Base-by-base conservation (phyloP, 2,329 filamentous ascomycete species). In the Triangularia setosa region DNA sequence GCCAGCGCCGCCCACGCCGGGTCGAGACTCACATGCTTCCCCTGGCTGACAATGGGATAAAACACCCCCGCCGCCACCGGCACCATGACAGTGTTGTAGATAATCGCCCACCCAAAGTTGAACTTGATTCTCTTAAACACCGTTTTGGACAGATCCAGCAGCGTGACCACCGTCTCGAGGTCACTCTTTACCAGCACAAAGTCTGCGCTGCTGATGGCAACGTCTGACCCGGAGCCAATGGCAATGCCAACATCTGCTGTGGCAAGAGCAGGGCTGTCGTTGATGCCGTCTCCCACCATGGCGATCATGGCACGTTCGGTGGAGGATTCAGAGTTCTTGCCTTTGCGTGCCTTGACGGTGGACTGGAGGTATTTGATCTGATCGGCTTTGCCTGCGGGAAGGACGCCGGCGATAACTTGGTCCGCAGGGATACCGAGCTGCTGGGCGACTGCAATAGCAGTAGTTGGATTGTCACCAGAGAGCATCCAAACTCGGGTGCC, bases 271-370 rank as follows among this genome's bases (percentile, higher is more conserved):
- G 92, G 92, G 0, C 91, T 88, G 78, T 96, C 92, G 76, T 96
- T 96, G 78, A 95, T 92, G 69, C 92, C 92, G 74, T 96, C 92
- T 63, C 92, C 92, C 4, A 95, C 89, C 86, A 96, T 96, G 70
- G 90, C 92, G 4, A 96, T 85, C 60, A 78, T 81, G 8, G 82
- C 81, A 4, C 83, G 80, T 6, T 75, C 75, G 1, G 70, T 70
- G 0, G 69, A 67, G 7, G 72, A 69, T 40, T 75, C 72, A 14
- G 67, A 68, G 61, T 63, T 54, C 24, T 60, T 61, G 18, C 59
- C 61, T 4, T 70, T 69, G 11, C 73, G 69, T 3, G 77, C 75
- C 65, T 80, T 79, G 30, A 83, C 74, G 2, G 80, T 83, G 23
- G 79, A 76, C 74, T 90, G 87, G 2, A 90, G 80, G 68, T 86